Base-by-base conservation (phyloP, 169 alveolate genomes). In the Toxoplasma gondii region DNA sequence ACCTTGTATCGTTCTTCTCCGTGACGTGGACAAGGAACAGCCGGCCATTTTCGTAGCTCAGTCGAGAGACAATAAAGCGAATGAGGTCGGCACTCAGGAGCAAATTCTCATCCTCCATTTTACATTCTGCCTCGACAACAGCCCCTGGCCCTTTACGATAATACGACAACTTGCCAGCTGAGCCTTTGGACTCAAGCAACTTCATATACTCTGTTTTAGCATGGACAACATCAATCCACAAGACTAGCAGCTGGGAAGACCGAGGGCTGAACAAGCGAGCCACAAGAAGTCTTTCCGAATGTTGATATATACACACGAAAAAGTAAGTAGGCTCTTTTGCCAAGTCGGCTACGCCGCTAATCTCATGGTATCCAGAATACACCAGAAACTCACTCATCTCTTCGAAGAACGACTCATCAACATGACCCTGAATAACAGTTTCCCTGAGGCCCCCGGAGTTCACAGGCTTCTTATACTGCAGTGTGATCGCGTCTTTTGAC, bases 231-330 rank as follows among this genome's bases (percentile, higher is more conserved):
- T 82, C 90, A 10, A 82, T 44, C 90, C 90, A 82, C 34, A 22
- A 12, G 5, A 38, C 7, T 22, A 41, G 67, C 38, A 82, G 90
- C 69, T 41, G 44, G 17, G 90, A 16, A 82, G 90, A 82, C 39
- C 90, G 53, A 12, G 90, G 90, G 67, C 90, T 82, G 64, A 39
- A 82, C 41, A 82, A 39, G 24, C 90, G 53, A 31, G 90, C 90
- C 2, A 82, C 64, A 12, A 82, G 69, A 24, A 31, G 64, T 17
- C 90, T 22, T 12, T 17, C 41, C 31, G 90, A 1, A 39, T 67
- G 64, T 36, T 36, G 53, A 31, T 82, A 82, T 2, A 43, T 12
- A 17, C 4, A 43, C n/a, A 82, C 69, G 34, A 29, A 82, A 38
- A 41, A 43, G 34, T 43, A 49, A 27, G 69, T 10, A 9, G 90